Evolutionary conservation across 352 stramenopile genomes (phyloP), one percentile per base, ranked within the genome.

Genomic region (Globisporangium carolinianum): DNA sequence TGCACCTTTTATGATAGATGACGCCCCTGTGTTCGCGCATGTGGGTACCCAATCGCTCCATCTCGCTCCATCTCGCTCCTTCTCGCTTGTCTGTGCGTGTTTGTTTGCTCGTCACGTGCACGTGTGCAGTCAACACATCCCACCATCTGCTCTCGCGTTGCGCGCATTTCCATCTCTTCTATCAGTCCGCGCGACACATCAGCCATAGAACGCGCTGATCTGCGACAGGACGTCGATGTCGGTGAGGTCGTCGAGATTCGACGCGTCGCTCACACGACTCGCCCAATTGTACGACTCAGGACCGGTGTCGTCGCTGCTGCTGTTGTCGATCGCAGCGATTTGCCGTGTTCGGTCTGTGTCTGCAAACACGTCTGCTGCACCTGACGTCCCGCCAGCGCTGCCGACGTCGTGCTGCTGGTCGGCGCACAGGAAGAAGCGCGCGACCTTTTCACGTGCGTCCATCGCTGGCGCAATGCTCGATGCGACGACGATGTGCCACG

Each of bases 211-310:
- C n/a, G 57, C 55, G 37, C 62, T 80, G 48, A 77, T 68, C 47
- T 86, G 75, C 36, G 75, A 87, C 17, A 83, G 63, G 0, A 63
- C 51, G 24, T 83, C 74, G 39, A 80, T 73, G 51, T 84, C 75
- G 4, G 75, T 75, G 11, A 84, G 57, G 39, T 87, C 77, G n/a
- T 86, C 77, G 4, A 78, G 68, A 46, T 74, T 85, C 12, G 68
- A 79, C 48, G 50, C n/a, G 6, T 66, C 55, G 32, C 61, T 66
- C 11, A 38, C 12, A 11, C 45, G 35, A 14, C 11, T 14, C 6
- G 47, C 50, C 61, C 55, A 66, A 14, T 15, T 53, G 48, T 58
- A 62, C 11, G 56, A 54, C 32, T 53, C 55, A 6, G 47, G 7
- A 9, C 57, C 60, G 24, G 24, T 53, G 9, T 61, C 47, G 42